Percentiles rank a stretch among this genome's conserved stretches.
These are phyloP conservation scores for Trichoderma sp. DNA, from an alignment of 2,329 filamentous ascomycete species.

Conservation along the genomic window DNA sequence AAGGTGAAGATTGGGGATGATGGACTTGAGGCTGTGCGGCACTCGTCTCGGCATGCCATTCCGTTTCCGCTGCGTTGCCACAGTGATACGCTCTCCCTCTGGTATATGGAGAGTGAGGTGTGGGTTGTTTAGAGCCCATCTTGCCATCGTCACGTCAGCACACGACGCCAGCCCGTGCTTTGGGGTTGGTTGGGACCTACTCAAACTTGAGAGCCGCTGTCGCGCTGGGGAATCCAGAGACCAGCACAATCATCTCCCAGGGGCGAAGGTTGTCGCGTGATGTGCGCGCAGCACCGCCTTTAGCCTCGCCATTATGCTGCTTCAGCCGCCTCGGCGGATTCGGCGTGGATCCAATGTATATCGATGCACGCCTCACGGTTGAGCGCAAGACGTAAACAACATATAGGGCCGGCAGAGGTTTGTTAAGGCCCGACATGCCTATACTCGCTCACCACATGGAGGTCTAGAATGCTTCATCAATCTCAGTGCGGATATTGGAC, in stretches of 20 bases:
- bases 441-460: not conserved
- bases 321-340: slow-evolving; percentile 78
- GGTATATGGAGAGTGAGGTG: slow-evolving; percentile 78
- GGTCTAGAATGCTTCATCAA: not conserved
- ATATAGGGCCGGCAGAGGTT: slow-evolving; percentile 81
- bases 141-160: slow-evolving; percentile 35
- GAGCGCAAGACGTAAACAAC: slow-evolving; percentile 91
- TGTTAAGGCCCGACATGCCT: slow-evolving; percentile 42
- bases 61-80: slow-evolving; percentile 49
- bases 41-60: slow-evolving; percentile 57
- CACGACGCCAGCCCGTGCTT: not conserved
- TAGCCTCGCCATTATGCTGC: slow-evolving; percentile 84
- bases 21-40: slow-evolving; percentile 58
- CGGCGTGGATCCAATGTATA: slow-evolving; percentile 92
- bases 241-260: slow-evolving; percentile 86
- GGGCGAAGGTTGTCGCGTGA: slow-evolving; percentile 65
- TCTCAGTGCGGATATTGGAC: not conserved
- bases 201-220: slow-evolving; percentile 92
- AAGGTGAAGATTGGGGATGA: slow-evolving; percentile 77
- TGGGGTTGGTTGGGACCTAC: slow-evolving; percentile 48
- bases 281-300: slow-evolving; percentile 79
- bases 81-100: slow-evolving; percentile 55
- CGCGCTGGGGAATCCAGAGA: slow-evolving; percentile 84
- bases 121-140: slow-evolving; percentile 90
- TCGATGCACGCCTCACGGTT: slow-evolving; percentile 63